Evolutionary conservation across 176 grass and related monocot species (phyloP).

Genomic region (Hordeum marinum): DNA sequence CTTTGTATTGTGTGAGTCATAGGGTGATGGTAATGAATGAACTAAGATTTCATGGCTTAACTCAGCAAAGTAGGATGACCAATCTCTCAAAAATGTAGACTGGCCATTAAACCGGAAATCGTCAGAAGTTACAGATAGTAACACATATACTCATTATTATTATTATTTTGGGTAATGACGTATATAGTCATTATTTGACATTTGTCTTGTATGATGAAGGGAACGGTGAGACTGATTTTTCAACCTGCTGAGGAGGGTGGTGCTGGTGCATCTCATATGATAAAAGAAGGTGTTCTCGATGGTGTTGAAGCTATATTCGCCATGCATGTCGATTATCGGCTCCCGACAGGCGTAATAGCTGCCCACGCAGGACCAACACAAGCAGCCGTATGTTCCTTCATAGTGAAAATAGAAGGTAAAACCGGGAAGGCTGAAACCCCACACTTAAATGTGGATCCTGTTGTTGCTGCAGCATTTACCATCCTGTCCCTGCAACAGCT

Average conservation of each 20-base stretch:
- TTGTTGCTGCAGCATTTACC: conserved; percentile 57
- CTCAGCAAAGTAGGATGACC: neutral
- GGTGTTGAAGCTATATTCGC: conserved; percentile 70
- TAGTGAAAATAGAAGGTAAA: conserved; percentile 89
- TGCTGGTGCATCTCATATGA: conserved; percentile 86
- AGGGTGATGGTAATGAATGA: neutral
- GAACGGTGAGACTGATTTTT: conserved; percentile 90
- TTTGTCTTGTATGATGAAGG: conserved; percentile 42
- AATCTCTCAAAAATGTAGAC: neutral
- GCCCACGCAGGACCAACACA: conserved; percentile 67
- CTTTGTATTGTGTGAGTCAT: neutral
- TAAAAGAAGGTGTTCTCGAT: conserved; percentile 69
- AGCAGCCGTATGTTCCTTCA: conserved; percentile 64
- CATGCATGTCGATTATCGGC: conserved; percentile 65
- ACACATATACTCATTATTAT: neutral
- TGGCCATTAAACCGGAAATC: neutral
- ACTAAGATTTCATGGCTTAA: neutral
- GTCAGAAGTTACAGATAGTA: neutral
- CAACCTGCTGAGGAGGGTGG: conserved; percentile 95
- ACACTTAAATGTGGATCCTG: conserved; percentile 76
- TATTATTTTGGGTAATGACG: neutral
- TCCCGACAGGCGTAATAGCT: conserved; percentile 49
- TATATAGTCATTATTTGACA: neutral
- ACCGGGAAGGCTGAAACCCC: conserved; percentile 63
- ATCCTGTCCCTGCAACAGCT: conserved; percentile 72